Percentiles rank a stretch among this genome's conserved stretches.
phyloP scores from a whole-genome alignment of 2,329 filamentous ascomycete species.

The Acrocalymma vagum region DNA sequence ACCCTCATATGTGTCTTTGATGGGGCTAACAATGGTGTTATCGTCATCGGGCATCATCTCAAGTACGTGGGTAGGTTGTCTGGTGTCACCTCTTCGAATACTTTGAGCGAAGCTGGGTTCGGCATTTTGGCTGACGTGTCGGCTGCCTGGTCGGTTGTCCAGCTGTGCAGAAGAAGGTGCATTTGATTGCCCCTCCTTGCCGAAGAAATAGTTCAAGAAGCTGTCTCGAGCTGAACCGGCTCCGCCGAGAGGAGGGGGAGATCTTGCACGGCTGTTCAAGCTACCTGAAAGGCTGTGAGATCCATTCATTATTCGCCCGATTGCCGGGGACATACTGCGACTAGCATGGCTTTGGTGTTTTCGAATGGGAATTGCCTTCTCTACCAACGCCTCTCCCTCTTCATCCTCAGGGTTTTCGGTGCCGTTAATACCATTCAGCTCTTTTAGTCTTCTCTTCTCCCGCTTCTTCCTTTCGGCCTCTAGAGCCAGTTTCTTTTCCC shows the following conservation, averaged over 20 bases:
- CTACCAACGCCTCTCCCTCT: constrained; percentile 60
- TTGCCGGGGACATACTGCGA: constrained; percentile 84
- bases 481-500: constrained; percentile 79
- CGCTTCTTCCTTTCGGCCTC: constrained; percentile 90
- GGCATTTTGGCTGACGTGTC: constrained; percentile 79
- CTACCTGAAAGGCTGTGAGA: constrained; percentile 64
- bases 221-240: constrained; percentile 80
- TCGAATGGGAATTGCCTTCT: constrained; percentile 66
- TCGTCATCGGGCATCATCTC: constrained; percentile 53
- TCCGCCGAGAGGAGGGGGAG: constrained; percentile 67
- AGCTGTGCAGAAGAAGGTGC: constrained; percentile 53
- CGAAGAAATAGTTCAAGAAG: constrained; percentile 98
- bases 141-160: constrained; percentile 52
- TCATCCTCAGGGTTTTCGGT: constrained; percentile 71
- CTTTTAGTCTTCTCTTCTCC: constrained; percentile 83
- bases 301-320: constrained; percentile 72
- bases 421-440: constrained; percentile 69
- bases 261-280: constrained; percentile 70
- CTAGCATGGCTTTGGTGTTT: constrained; percentile 68
- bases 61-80: constrained; percentile 53
- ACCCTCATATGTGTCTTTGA: constrained; percentile 54
- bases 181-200: constrained; percentile 76
- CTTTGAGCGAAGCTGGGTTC: constrained; percentile 87
- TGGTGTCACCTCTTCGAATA: constrained; percentile 75
- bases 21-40: constrained; percentile 42